phyloP scores from a whole-genome alignment of 192 early-diverging fungal species.

The Coemansia sp. region DNA sequence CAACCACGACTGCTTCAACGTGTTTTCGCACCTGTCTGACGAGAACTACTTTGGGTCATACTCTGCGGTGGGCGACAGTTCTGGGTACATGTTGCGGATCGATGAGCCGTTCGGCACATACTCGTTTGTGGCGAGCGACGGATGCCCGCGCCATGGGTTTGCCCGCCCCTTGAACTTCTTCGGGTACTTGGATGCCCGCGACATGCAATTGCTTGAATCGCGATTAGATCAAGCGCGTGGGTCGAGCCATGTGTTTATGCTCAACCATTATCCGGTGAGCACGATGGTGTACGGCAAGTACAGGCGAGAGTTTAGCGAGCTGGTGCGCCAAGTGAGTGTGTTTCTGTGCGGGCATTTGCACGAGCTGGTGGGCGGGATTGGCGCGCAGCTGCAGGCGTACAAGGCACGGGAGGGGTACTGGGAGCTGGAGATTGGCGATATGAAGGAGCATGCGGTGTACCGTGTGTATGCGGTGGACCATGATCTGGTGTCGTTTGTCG shows the following conservation, averaged over 20 bases:
- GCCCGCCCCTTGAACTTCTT: slow-evolving; percentile 89
- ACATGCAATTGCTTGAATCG: slow-evolving; percentile 70
- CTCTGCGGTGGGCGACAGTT: slow-evolving; percentile 59
- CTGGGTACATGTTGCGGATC: slow-evolving; percentile 63
- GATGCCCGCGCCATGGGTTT: slow-evolving; percentile 72
- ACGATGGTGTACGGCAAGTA: slow-evolving; percentile 72
- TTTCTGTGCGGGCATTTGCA: slow-evolving; percentile 90
- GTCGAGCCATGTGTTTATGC: slow-evolving; percentile 52
- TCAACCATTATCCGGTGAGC: slow-evolving; percentile 77
- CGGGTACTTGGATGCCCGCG: slow-evolving; percentile 71
- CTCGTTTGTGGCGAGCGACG: slow-evolving; percentile 81
- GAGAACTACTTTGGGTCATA: slow-evolving; percentile 66
- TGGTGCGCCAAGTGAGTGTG: slow-evolving; percentile 65
- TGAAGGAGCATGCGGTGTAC: slow-evolving; percentile 87
- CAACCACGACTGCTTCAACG: slow-evolving; percentile 92
- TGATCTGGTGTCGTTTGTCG: slow-evolving; percentile 80
- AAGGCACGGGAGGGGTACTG: slow-evolving; percentile 62
- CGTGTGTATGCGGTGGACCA: slow-evolving; percentile 84
- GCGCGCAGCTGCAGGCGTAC: slow-evolving; percentile 66
- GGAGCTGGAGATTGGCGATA: slow-evolving; percentile 86
- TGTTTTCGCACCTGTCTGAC: slow-evolving; percentile 59
- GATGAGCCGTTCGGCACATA: slow-evolving; percentile 73
- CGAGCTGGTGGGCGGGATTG: slow-evolving; percentile 58
- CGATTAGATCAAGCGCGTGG: slow-evolving; percentile 60
- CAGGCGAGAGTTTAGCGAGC: slow-evolving; percentile 60